Evolutionary conservation across 1,139 yeast genomes (phyloP).

Genomic region (Yamadazyma sp.): DNA sequence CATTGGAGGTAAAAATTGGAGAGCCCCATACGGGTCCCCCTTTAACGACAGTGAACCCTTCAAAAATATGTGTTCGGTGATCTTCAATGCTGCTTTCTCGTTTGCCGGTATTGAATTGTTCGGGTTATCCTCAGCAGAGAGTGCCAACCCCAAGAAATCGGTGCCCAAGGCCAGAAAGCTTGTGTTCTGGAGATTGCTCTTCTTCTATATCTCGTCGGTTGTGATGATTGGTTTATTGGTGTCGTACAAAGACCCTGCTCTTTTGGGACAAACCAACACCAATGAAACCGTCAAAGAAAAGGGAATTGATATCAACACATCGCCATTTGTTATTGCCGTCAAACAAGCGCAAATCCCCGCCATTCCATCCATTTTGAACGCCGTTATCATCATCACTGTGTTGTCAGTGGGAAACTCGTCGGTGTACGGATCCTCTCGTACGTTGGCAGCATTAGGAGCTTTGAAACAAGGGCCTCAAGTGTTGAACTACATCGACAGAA

Average conservation of each 20-base stretch:
- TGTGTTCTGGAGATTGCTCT: conserved; percentile 34
- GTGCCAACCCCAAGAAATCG: conserved; percentile 31
- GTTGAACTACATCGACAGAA: conserved; percentile 31
- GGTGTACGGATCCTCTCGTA: conserved; percentile 37
- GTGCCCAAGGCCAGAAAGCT: conserved; percentile 37
- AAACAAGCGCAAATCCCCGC: conserved; percentile 29
- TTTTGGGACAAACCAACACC: conserved; percentile 18
- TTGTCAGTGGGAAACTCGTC: conserved; percentile 37
- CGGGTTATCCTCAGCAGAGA: conserved; percentile 38
- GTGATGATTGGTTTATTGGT: conserved; percentile 34
- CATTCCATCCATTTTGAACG: conserved; percentile 35
- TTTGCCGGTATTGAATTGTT: conserved; percentile 46
- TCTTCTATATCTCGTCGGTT: conserved; percentile 30
- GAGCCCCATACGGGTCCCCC: conserved; percentile 29
- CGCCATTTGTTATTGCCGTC: conserved; percentile 44
- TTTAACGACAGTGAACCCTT: conserved; percentile 33
- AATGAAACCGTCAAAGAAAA: conserved; percentile 15
- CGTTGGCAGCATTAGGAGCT: conserved; percentile 36
- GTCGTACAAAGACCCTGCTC: conserved; percentile 24
- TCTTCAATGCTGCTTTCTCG: conserved; percentile 84
- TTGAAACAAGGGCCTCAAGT: conserved; percentile 33
- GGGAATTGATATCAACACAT: conserved; percentile 35
- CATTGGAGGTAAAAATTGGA: conserved; percentile 37
- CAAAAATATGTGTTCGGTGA: conserved; percentile 82
- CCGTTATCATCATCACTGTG: conserved; percentile 31